phyloP scores from a whole-genome alignment of 768 basidiomycete species.

The Exidia glandulosa region DNA sequence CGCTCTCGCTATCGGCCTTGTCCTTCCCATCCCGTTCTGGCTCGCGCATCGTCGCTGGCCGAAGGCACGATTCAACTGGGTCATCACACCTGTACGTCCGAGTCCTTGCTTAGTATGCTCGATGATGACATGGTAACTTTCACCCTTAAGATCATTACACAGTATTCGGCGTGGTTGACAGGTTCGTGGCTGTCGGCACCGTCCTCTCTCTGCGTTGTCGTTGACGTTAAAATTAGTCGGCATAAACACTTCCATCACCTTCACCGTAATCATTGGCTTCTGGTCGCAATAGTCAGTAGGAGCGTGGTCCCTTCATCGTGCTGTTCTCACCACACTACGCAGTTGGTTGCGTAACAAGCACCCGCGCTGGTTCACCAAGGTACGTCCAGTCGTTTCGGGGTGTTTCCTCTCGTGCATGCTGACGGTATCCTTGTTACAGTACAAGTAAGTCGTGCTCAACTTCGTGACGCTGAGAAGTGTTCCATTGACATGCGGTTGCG shows the following conservation, averaged over 20 bases:
- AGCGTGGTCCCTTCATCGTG: background rate
- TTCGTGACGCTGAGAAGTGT: too few species aligned
- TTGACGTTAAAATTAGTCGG: slow-evolving; percentile 13
- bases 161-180: background rate
- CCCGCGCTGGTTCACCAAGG: slow-evolving; percentile 29
- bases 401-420: background rate
- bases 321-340: background rate
- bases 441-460: background rate
- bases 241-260: slow-evolving; percentile 11
- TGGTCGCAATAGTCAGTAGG: slow-evolving; percentile 12
- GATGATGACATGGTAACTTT: background rate
- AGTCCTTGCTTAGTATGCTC: background rate
- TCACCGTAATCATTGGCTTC: slow-evolving; percentile 13
- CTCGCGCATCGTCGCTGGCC: slow-evolving; percentile 10
- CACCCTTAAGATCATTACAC: background rate
- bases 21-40: slow-evolving; percentile 15
- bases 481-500: slow-evolving; percentile 7
- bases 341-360: slow-evolving; percentile 22
- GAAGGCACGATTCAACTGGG: slow-evolving; percentile 5
- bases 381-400: slow-evolving; percentile 1
- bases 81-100: slow-evolving; percentile 9
- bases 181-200: too few species aligned
- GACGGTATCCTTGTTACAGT: background rate
- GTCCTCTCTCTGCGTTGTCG: too few species aligned
- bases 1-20: slow-evolving; percentile 11